Evolutionary conservation across 495 filamentous ascomycete species (phyloP), one percentile per base, ranked within the genome.

Genomic region (Xylaria telfairii): DNA sequence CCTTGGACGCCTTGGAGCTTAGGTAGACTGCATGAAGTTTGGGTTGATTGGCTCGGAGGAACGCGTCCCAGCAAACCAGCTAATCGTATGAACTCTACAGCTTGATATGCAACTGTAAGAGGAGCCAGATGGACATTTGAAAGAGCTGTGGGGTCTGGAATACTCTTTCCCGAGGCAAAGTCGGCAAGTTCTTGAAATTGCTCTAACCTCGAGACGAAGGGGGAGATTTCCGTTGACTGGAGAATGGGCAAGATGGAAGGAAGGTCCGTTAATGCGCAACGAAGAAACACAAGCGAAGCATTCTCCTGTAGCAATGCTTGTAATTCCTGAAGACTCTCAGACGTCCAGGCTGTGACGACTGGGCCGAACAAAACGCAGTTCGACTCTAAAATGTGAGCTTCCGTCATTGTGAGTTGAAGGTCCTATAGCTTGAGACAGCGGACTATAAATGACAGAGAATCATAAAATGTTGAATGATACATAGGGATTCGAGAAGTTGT

Each of bases 1-100:
- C 77, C 77, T 63, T 59, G 56, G 21, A 59, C 56, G 4, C 56
- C 56, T 37, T 59, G 28, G 56, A 59, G 32, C 19, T 59, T 59
- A 8, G 56, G 56, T 59, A 59, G 6, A n/a, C 54, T 34, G 13
- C 28, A n/a, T 57, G 17, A 34, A n/a, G 13, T 15, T 17, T 57
- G 13, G 1, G 56, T n/a, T 59, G 13, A 54, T 5, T 17, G 24
- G 13, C 13, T 30, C 17, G 10, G 30, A 37, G 17, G 17, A 13
- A 19, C 15, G 17, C 13, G n/a, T 10, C 21, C 17, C n/a, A 15
- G 8, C 17, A 59, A 21, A 37, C 32, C 32, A 13, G 8, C 32
- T 21, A 19, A 34, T n/a, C n/a, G 30, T 59, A 59, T 37, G 9
- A 59, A 59, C 32, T 59, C 56, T 5, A 37, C 6, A 37, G 17